phyloP scores from a whole-genome alignment of 2,329 filamentous ascomycete species.

The Colletotrichum agaves region DNA sequence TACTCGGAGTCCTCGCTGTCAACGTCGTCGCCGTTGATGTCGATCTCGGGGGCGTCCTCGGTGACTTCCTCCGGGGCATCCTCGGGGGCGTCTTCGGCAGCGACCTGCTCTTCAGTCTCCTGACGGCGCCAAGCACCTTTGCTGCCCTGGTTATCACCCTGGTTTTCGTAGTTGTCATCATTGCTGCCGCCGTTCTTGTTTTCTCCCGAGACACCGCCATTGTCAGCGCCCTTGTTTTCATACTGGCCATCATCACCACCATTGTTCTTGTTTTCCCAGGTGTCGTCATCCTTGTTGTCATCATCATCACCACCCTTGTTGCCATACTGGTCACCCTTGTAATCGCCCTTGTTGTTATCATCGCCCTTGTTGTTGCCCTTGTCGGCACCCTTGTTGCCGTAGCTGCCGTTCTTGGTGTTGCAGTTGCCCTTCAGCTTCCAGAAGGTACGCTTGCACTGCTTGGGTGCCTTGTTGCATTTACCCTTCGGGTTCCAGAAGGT shows the following conservation, averaged over 20 bases:
- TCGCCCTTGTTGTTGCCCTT: conserved; percentile 11
- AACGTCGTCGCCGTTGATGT: not conserved
- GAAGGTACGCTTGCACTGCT: conserved; percentile 17
- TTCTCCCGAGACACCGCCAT: not conserved
- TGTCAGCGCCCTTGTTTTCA: conserved; percentile 1
- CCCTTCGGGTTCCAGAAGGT: conserved; percentile 23
- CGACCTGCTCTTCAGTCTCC: not conserved
- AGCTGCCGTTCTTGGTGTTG: conserved; percentile 1
- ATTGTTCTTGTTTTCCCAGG: conserved; percentile 12
- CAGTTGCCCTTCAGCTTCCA: conserved; percentile 13
- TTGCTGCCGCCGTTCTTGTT: not conserved
- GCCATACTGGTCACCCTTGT: conserved; percentile 16
- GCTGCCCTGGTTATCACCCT: not conserved
- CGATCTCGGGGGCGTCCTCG: not conserved
- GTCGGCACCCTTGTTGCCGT: conserved; percentile 11
- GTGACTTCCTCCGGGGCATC: not conserved
- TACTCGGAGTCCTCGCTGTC: not conserved
- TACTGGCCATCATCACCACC: conserved; percentile 13
- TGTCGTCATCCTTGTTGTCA: conserved; percentile 9
- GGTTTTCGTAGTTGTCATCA: conserved; percentile 7
- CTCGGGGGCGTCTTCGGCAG: not conserved
- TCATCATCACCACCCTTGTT: conserved; percentile 14
- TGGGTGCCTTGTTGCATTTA: conserved; percentile 1
- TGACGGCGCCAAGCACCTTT: conserved; percentile 1
- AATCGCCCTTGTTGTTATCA: not conserved